A percentile compares a stretch with the other conserved stretches of the same genome.
Evolutionary conservation across 2,329 filamentous ascomycete genomes (phyloP).

Genomic region (Tolypocladium endophyticum): DNA sequence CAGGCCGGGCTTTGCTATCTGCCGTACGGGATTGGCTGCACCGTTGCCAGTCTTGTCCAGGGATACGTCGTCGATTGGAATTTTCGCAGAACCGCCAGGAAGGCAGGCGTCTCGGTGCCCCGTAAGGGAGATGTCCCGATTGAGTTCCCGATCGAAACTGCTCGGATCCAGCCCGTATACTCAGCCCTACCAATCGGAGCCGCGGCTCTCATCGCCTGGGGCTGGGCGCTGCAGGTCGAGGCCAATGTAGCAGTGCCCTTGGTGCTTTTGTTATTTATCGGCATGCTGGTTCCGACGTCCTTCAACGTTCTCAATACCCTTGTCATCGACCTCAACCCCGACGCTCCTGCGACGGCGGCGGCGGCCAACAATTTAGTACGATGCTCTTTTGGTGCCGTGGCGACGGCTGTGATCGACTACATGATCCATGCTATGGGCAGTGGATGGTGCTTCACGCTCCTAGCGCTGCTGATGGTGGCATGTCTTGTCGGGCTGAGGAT

Average conservation of each 20-base stretch:
- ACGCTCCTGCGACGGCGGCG: slow-evolving; percentile 49
- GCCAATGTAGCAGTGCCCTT: slow-evolving; percentile 43
- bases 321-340: slow-evolving; percentile 52
- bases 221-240: slow-evolving; percentile 44
- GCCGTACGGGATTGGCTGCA: slow-evolving; percentile 41
- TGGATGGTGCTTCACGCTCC: slow-evolving; percentile 53
- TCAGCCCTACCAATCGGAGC: slow-evolving; percentile 45
- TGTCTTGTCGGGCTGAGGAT: slow-evolving; percentile 38
- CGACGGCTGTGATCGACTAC: slow-evolving; percentile 47
- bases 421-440: slow-evolving; percentile 47
- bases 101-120: slow-evolving; percentile 50
- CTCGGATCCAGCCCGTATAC: slow-evolving; percentile 42
- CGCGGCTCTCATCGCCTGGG: slow-evolving; percentile 41
- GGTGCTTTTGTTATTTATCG: slow-evolving; percentile 45
- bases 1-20: slow-evolving; percentile 44
- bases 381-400: slow-evolving; percentile 49
- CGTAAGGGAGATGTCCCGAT: slow-evolving; percentile 41
- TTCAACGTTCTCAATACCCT: slow-evolving; percentile 55
- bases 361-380: slow-evolving; percentile 54
- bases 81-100: slow-evolving; percentile 55
- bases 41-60: slow-evolving; percentile 36
- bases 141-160: slow-evolving; percentile 44
- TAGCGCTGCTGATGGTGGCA: slow-evolving; percentile 38
- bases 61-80: slow-evolving; percentile 56
- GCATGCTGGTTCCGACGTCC: slow-evolving; percentile 46